Conservation (phyloP, 73 alveolate genomes). For the Durusdinium trenchii region DNA sequence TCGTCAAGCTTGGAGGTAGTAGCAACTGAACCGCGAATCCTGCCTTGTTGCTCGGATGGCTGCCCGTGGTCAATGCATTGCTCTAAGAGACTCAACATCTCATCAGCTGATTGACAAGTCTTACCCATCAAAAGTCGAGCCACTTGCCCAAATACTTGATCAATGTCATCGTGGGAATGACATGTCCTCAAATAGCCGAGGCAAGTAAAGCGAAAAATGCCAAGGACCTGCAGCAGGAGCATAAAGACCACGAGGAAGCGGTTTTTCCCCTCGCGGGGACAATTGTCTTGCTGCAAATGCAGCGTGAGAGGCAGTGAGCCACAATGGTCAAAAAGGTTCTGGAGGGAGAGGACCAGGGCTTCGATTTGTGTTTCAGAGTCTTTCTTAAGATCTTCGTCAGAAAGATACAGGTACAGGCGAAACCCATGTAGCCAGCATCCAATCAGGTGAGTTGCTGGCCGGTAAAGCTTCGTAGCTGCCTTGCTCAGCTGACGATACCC, state of each 20-base stretch:
- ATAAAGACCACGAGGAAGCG: not conserved
- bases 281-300: not conserved
- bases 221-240: not conserved
- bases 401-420: not conserved
- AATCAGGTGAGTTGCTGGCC: not conserved
- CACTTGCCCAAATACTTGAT: slow-evolving; percentile 12
- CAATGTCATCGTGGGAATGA: slow-evolving; percentile 7
- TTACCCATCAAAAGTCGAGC: not conserved
- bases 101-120: not conserved
- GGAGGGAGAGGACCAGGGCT: not conserved
- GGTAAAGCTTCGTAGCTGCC: not conserved
- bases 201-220: not conserved
- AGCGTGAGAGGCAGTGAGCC: not conserved
- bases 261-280: not conserved
- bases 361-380: slow-evolving; percentile 15
- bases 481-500: not conserved
- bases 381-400: not conserved
- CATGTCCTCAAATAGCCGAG: not conserved
- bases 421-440: not conserved
- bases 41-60: not conserved
- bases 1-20: not conserved
- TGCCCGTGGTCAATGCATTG: not conserved
- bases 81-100: not conserved
- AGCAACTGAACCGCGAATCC: not conserved
- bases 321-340: not conserved